Evolutionary conservation across 1,284 basidiomycete species (phyloP), one percentile per base, ranked within the genome.

Genomic region (Heterobasidion annosum): DNA sequence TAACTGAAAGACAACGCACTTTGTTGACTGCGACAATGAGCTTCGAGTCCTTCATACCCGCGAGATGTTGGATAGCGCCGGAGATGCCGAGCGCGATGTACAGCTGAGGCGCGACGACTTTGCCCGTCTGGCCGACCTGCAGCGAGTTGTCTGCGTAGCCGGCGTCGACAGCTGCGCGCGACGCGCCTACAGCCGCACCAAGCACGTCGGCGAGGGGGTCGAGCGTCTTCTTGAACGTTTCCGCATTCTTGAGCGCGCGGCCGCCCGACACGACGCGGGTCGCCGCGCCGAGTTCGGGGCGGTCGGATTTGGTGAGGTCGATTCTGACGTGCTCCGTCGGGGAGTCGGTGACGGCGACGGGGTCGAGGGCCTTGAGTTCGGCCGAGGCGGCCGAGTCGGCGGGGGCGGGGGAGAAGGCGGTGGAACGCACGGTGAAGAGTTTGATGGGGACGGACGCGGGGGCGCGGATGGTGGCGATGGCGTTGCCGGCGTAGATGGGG

Each of bases 11-110:
- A 19, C 49, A 54, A 62, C 67, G 52, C 54, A 84, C 93, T 82
- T 99, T 99, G 78, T 99, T 99, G 63, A 99, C 85, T 7, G 97
- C 96, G 33, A 98, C 95, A 61, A 99, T 99, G 63, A 98, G 78
- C 75, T 99, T 99, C 16, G 91, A 94, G 70, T 99, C 97, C 71
- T 99, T 99, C 97, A 99, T 99, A 34, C 97, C 97, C 33, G 97
- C 97, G 58, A 99, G 76, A 76, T 99, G 97, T 73, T 99, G 97
- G 64, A 99, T 99, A 19, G 94, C 97, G 47, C 97, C 97, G 34
- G 93, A 97, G 65, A 99, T 99, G 58, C 97, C 97, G 50, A 99
- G 71, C 13, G 97, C 97, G 67, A 99, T 81, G 72, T 99, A 99
- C 55, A 99, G 75, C 70, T 98, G 91, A 0, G 95, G 96, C 5